Evolutionary conservation across 306 rosid genomes (phyloP).

Genomic region (Cicer pinnatifidum): DNA sequence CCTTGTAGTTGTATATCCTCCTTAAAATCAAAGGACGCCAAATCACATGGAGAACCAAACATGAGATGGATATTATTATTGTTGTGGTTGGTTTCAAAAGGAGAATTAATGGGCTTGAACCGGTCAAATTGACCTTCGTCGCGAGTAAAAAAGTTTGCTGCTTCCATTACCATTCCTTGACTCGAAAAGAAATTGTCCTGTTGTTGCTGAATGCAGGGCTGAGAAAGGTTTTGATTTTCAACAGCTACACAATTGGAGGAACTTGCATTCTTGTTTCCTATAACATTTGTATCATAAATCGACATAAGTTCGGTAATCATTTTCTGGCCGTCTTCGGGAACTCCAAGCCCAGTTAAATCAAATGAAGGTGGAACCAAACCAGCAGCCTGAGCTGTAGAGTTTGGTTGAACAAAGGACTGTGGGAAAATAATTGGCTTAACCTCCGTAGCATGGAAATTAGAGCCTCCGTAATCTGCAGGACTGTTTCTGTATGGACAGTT

Average conservation of each 20-base stretch:
- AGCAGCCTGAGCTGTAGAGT: slow-evolving; percentile 46
- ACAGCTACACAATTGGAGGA: slow-evolving; percentile 35
- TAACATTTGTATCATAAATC: slow-evolving; percentile 53
- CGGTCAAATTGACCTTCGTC: slow-evolving; percentile 63
- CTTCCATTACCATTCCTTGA: slow-evolving; percentile 57
- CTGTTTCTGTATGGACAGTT: slow-evolving; percentile 48
- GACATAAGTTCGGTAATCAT: slow-evolving; percentile 66
- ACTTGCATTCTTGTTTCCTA: slow-evolving; percentile 48
- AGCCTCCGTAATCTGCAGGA: slow-evolving; percentile 44
- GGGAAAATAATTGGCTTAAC: slow-evolving; percentile 64
- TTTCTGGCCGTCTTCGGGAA: slow-evolving; percentile 65
- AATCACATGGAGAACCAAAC: slow-evolving; percentile 61
- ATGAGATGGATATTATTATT: slow-evolving; percentile 49
- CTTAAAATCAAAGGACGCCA: slow-evolving; percentile 58
- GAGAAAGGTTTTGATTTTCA: slow-evolving; percentile 53
- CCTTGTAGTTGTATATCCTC: slow-evolving; percentile 53
- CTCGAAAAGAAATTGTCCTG: slow-evolving; percentile 50
- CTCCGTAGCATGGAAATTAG: slow-evolving; percentile 59
- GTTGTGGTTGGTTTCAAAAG: slow-evolving; percentile 52
- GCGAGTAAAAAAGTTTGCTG: slow-evolving; percentile 54
- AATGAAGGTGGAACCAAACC: slow-evolving; percentile 55
- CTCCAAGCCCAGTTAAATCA: slow-evolving; percentile 57
- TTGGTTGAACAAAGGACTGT: slow-evolving; percentile 53
- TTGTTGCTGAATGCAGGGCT: slow-evolving; percentile 48
- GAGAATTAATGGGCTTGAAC: slow-evolving; percentile 53